phyloP scores from a whole-genome alignment of 371 early-diverging fungal genomes.

The Apophysomyces variabilis region DNA sequence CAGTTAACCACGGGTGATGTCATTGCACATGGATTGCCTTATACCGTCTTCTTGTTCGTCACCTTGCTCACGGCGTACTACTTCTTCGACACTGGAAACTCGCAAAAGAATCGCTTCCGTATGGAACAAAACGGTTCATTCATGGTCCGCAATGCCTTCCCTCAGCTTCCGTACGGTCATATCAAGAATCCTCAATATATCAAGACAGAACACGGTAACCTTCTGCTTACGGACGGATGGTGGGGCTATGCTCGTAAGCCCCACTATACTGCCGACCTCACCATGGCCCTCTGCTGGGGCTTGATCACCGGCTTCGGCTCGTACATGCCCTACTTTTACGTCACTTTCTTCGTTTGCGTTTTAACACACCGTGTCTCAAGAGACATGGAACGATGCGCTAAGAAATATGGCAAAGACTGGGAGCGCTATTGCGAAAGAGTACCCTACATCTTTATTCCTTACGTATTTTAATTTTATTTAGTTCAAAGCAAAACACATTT shows the following conservation, averaged over 20 bases:
- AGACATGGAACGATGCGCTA: conserved; percentile 84
- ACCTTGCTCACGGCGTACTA: conserved; percentile 51
- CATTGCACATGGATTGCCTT: conserved; percentile 43
- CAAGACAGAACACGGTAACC: conserved; percentile 75
- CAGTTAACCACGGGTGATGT: conserved; percentile 42
- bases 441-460: conserved; percentile 81
- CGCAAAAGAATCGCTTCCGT: conserved; percentile 91
- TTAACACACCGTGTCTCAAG: conserved; percentile 82
- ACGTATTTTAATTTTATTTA: conserved; percentile 48
- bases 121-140: conserved; percentile 71
- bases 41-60: conserved; percentile 44
- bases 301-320: conserved; percentile 78
- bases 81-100: conserved; percentile 73
- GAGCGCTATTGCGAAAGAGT: conserved; percentile 78
- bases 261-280: conserved; percentile 86
- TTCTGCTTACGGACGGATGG: conserved; percentile 83
- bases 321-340: conserved; percentile 87
- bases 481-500: not conserved
- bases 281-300: conserved; percentile 85
- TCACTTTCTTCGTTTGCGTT: conserved; percentile 79
- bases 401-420: conserved; percentile 91
- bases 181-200: conserved; percentile 78
- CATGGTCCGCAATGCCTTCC: conserved; percentile 62
- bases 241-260: conserved; percentile 87
- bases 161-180: conserved; percentile 68